Percentiles rank a stretch among this genome's conserved stretches.
Evolutionary conservation across 805 yeast species (phyloP).

Genomic region (Saturnispora saitoi): DNA sequence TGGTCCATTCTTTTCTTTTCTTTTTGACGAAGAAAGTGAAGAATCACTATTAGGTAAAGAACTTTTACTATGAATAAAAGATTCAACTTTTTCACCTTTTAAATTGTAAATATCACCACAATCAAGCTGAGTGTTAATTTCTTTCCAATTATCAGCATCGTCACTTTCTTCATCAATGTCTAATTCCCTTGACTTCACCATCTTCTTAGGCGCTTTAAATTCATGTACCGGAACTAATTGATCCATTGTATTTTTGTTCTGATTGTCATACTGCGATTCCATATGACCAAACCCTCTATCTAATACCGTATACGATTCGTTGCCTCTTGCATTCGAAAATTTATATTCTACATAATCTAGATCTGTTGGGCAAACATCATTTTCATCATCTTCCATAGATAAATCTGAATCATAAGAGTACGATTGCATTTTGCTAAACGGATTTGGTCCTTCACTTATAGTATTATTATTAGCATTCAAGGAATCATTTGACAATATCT

Average conservation of each 20-base stretch:
- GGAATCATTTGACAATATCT: background rate
- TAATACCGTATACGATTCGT: constrained; percentile 17
- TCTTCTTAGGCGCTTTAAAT: background rate
- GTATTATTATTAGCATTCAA: background rate
- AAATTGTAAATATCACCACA: constrained; percentile 68
- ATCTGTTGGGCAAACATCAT: constrained; percentile 6
- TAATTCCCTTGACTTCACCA: constrained; percentile 5
- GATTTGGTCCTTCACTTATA: background rate
- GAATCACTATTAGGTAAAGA: constrained; percentile 10
- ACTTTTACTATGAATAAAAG: constrained; percentile 25
- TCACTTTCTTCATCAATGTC: constrained; percentile 16
- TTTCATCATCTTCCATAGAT: background rate
- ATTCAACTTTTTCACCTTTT: constrained; percentile 55
- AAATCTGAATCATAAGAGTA: background rate
- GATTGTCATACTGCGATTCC: constrained; percentile 3
- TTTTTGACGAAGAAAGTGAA: background rate
- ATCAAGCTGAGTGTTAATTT: constrained; percentile 76
- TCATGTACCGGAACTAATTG: background rate
- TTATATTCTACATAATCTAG: constrained; percentile 25
- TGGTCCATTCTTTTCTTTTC: constrained; percentile 10
- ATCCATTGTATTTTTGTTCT: background rate
- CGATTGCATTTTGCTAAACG: background rate
- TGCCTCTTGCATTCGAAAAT: constrained; percentile 1
- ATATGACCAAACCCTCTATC: constrained; percentile 15
- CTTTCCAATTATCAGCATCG: constrained; percentile 65